phyloP scores from a whole-genome alignment of 2,329 filamentous ascomycete genomes.

The Daldinia sp. region DNA sequence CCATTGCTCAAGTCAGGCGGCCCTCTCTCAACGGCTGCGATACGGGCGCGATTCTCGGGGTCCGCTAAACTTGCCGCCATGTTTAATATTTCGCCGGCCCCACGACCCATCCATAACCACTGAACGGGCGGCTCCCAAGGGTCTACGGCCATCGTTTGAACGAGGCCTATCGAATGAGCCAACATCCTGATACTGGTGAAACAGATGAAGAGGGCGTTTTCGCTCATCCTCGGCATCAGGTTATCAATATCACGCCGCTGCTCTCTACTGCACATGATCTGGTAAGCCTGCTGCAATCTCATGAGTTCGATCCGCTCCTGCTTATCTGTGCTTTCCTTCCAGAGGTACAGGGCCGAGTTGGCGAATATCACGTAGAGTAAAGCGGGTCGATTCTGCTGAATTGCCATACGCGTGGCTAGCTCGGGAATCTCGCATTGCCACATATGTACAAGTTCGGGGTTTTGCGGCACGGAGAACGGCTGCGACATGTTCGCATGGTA shows the following conservation, averaged over 20 bases:
- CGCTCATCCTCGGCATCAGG: conserved; percentile 41
- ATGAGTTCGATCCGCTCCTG: conserved; percentile 49
- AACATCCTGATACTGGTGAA: conserved; percentile 54
- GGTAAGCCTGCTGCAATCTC: conserved; percentile 54
- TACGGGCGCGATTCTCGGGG: conserved; percentile 38
- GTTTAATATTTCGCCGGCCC: conserved; percentile 52
- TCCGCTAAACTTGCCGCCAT: conserved; percentile 46
- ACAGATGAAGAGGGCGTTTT: conserved; percentile 53
- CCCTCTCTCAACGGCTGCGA: conserved; percentile 48
- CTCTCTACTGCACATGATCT: conserved; percentile 53
- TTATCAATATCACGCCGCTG: conserved; percentile 54
- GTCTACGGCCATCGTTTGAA: conserved; percentile 53
- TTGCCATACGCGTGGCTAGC: conserved; percentile 51
- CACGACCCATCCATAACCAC: conserved; percentile 54
- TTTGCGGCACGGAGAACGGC: conserved; percentile 45
- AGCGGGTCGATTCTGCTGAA: conserved; percentile 49
- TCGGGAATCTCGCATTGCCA: conserved; percentile 53
- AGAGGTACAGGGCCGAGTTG: conserved; percentile 55
- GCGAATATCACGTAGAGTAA: conserved; percentile 54
- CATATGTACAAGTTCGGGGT: conserved; percentile 42
- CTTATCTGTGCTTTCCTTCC: conserved; percentile 47
- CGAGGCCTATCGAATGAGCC: conserved; percentile 54
- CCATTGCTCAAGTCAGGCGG: conserved; percentile 50
- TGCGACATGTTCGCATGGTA: conserved; percentile 51
- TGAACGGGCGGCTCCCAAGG: conserved; percentile 57